Base-by-base conservation (phyloP, 2,329 filamentous ascomycete genomes). In the Coniella vitis region DNA sequence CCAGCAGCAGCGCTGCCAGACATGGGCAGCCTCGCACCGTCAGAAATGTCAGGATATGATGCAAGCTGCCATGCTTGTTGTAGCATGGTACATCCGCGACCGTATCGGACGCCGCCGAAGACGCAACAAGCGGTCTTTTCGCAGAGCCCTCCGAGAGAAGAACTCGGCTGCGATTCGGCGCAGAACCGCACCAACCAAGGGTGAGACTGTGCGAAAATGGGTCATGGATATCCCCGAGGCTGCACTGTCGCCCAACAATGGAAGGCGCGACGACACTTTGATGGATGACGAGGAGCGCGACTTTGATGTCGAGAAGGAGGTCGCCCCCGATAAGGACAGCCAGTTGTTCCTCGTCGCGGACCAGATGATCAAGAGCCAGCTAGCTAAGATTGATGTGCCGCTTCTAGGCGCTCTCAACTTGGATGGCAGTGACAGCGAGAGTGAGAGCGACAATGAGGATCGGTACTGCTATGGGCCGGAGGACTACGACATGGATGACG, bases 1-100 rank as follows among this genome's bases (percentile, higher is more conserved):
- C 53, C 71, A 74, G 58, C 70, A 73, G 53, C 71, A 73, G 60
- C 62, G 67, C 38, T 73, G 71, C 55, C 69, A 72, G 61, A 67
- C 67, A 7, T 74, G 71, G 71, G 71, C 70, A 48, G 67, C 61
- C 54, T 62, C 68, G 57, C 69, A 74, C 57, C 65, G 69, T 37
- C 68, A 72, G 55, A 69, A 70, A 57, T 71, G 68, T 54, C 70
- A 72, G 58, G 71, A 73, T 53, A 70, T 70, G 64, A 71, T 68
- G 62, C 70, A 72, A 54, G 71, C 71, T 0, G 69, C 71, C 49
- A 73, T 73, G 67, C 58, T 74, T 19, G 68, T 74, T 4, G 69
- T 74, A 29, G 71, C 71, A 12, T 74, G 71, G 71, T 73, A 74
- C 55, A 67, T 73, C 38, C 67, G 71, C 38, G 71, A 74, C 55